phyloP scores from a whole-genome alignment of 2,329 filamentous ascomycete species.

The Fusarium sp. region DNA sequence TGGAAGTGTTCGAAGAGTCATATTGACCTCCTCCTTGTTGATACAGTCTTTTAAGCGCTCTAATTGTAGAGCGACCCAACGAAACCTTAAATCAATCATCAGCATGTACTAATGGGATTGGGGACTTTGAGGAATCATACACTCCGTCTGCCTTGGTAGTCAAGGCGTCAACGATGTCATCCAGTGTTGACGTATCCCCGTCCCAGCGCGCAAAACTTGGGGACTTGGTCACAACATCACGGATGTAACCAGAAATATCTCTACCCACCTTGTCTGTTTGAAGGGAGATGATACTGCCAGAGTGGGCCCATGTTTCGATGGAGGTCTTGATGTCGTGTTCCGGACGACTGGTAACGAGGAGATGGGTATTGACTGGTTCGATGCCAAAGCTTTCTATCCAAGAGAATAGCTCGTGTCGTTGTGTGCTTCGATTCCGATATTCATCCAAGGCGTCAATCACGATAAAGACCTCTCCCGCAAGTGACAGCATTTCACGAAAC shows the following conservation, averaged over 20 bases:
- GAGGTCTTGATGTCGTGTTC: accelerated
- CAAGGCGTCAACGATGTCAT: accelerated
- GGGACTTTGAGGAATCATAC: accelerated
- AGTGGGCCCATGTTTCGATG: accelerated
- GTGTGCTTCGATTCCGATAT: accelerated
- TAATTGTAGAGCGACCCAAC: not conserved
- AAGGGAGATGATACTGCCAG: accelerated
- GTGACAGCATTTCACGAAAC: accelerated
- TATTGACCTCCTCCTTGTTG: not conserved
- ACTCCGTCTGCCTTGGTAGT: accelerated
- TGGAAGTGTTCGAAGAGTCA: accelerated
- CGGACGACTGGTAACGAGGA: accelerated
- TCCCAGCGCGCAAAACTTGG: not conserved
- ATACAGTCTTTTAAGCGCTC: not conserved
- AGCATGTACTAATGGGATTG: accelerated
- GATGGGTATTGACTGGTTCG: accelerated
- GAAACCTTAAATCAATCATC: not conserved
- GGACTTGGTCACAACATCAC: accelerated
- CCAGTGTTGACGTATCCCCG: accelerated
- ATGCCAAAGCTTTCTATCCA: accelerated
- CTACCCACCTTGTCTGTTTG: accelerated
- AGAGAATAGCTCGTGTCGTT: accelerated
- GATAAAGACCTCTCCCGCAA: accelerated
- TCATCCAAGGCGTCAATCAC: accelerated
- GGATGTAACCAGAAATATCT: accelerated